phyloP scores from a whole-genome alignment of 805 yeast species.

The Metschnikowia cubensis region DNA sequence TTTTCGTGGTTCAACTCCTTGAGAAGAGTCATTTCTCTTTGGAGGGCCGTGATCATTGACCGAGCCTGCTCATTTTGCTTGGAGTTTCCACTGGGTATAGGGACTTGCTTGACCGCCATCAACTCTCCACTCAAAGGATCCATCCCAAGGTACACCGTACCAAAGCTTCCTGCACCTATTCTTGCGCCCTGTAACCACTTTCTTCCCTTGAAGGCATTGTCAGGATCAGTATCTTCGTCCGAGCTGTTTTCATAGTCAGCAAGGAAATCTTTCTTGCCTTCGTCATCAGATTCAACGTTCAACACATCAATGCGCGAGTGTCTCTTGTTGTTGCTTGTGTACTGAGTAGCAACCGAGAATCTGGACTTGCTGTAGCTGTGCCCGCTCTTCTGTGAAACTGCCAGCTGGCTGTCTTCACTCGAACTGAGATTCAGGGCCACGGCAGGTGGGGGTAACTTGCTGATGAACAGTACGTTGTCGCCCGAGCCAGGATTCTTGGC shows the following conservation, averaged over 20 bases:
- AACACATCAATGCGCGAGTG: slow-evolving; percentile 43
- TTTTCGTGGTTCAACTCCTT: slow-evolving; percentile 84
- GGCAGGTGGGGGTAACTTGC: slow-evolving; percentile 22
- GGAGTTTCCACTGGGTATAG: slow-evolving; percentile 47
- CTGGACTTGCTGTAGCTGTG: slow-evolving; percentile 7
- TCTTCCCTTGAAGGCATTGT: slow-evolving; percentile 23
- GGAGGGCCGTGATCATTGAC: slow-evolving; percentile 73
- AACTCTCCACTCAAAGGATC: slow-evolving; percentile 89
- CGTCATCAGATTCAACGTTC: slow-evolving; percentile 16
- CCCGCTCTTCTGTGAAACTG: slow-evolving; percentile 5
- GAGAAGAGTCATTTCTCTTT: slow-evolving; percentile 74
- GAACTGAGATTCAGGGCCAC: slow-evolving; percentile 8
- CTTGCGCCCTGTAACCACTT: slow-evolving; percentile 92
- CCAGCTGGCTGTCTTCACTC: slow-evolving; percentile 8
- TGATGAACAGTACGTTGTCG: slow-evolving; percentile 27
- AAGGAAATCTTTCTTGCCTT: slow-evolving; percentile 11
- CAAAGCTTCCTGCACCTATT: slow-evolving; percentile 94
- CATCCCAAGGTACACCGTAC: slow-evolving; percentile 88
- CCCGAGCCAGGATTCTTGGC: slow-evolving; percentile 22
- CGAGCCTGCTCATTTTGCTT: slow-evolving; percentile 27
- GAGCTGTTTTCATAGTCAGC: slow-evolving; percentile 31
- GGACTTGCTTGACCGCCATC: slow-evolving; percentile 96
- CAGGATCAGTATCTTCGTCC: slow-evolving; percentile 23
- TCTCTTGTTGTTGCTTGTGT: slow-evolving; percentile 23
- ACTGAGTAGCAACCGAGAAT: slow-evolving; percentile 18